Evolutionary conservation across 148 eudicot species (phyloP), one percentile per base, ranked within the genome.

Genomic region (Persicaria maculosa): DNA sequence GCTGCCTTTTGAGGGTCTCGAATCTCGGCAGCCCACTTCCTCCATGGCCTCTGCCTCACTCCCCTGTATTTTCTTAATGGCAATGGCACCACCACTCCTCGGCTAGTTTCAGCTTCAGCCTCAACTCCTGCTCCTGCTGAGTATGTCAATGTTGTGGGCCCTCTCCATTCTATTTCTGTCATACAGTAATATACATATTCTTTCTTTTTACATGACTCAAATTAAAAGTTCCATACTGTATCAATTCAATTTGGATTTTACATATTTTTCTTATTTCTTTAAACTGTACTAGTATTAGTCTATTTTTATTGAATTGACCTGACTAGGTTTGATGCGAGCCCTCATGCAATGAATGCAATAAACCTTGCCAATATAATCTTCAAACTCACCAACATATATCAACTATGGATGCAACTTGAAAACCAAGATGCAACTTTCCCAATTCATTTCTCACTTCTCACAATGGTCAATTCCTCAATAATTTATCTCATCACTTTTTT

Each of bases 1-100:
- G 93, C 85, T 10, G 97, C 97, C 68, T 91, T 91, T 77, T 71
- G 67, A 0, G 97, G 97, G 75, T 91, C 93, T 36, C 97, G 65
- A 4, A 91, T 91, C 71, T 91, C 97, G 19, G 97, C 97, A n/a
- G 97, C 97, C 97, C 93, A 91, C 69, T 91, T 91, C 5, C 97
- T 93, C 93, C 97, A 91, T 44, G 97, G 97, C 81, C 97, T 80
- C 76, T 82, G 91, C 65, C 97, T 83, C 36, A 91, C 97, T 70
- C 97, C 97, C 64, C 97, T 86, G 77, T 91, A 91, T 80, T 81
- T 89, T 50, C 97, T 83, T 52, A 78, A 82, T n/a, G 40, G 40
- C 2, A 78, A 82, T n/a, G 40, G 40, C 2, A 31, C 3, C 40
- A 31, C 40, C 40, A 31, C 40, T 31, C 40, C 40, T 31, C 40